Base-by-base conservation (phyloP, 768 basidiomycete species). In the button mushroom (Agaricus bisporus) region DNA sequence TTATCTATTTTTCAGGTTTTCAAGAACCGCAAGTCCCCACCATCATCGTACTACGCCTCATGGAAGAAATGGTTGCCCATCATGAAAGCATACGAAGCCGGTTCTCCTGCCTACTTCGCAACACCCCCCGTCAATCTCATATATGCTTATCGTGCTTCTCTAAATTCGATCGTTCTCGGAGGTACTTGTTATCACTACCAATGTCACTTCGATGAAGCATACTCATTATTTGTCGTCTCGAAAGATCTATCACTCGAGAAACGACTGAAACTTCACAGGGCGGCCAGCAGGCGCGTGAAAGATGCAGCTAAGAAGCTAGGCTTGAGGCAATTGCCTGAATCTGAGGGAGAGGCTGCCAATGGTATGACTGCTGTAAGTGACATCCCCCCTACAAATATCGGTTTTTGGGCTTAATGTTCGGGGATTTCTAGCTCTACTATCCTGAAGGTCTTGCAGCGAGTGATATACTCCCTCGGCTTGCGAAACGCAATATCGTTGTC, bases 41-140 rank as follows among this genome's bases (percentile, higher is more conserved):
- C 85, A 7, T 73, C 80, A 22, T 79, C 84, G 9, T 98, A 92
- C 73, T 98, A 95, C 66, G 91, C 86, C 18, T 86, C 79, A 64
- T 97, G 95, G 95, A 84, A 84, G 61, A 91, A 84, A 83, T 93
- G 91, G 91, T 74, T 95, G 42, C 92, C 93, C 1, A 84, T 97
- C 65, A 98, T 98, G 95, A 80, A 85, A 61, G 84, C 87, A 2
- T 99, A 98, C 67, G 94, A 98, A 72, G 70, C 71, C 54, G 90
- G 90, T 55, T 71, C 70, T 10, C 77, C 91, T 0, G 85, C 86
- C 17, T 98, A 98, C 75, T 98, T 98, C 68, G 95, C 95, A 7
- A 98, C 94, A 0, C 91, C 93, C 2, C 94, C 93, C 7, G 90
- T 95, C 55, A 95, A 97, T 71, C 82, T 99, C 60, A 83, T 98